These are phyloP conservation scores for Aspergillus glaucus DNA, from an alignment of 2,329 filamentous ascomycete genomes.

Conservation along the genomic window DNA sequence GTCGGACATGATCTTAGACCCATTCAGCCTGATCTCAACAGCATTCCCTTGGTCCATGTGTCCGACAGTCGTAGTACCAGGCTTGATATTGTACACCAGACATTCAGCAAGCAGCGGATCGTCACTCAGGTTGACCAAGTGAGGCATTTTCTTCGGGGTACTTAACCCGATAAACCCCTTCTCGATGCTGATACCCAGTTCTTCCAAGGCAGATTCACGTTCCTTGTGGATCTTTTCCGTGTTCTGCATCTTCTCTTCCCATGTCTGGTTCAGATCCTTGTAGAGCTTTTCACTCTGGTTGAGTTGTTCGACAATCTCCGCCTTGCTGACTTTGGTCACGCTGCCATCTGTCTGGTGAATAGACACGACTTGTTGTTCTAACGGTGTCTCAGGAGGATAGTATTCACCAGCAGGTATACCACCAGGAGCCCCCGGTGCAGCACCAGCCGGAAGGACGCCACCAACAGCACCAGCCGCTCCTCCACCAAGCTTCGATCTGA, in stretches of 20 bases:
- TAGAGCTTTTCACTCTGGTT: slow-evolving; percentile 95
- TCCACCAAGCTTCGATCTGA: slow-evolving; percentile 77
- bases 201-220: slow-evolving; percentile 86
- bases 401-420: slow-evolving; percentile 62
- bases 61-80: slow-evolving; percentile 86
- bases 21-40: slow-evolving; percentile 88
- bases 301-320: slow-evolving; percentile 93
- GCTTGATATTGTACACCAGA: slow-evolving; percentile 95
- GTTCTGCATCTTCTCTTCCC: slow-evolving; percentile 92
- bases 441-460: slow-evolving; percentile 35
- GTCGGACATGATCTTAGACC: slow-evolving; percentile 82
- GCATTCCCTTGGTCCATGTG: slow-evolving; percentile 81
- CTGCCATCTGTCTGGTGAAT: slow-evolving; percentile 80
- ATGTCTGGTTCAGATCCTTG: slow-evolving; percentile 93
- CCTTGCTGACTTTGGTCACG: slow-evolving; percentile 93
- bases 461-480: slow-evolving; percentile 40
- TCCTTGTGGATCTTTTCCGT: slow-evolving; percentile 98
- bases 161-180: slow-evolving; percentile 94
- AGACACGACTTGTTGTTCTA: slow-evolving; percentile 94
- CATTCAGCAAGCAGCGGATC: slow-evolving; percentile 91
- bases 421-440: slow-evolving; percentile 41
- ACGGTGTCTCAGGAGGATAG: slow-evolving; percentile 85
- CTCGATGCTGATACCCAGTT: slow-evolving; percentile 96
- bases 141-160: slow-evolving; percentile 98
- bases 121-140: slow-evolving; percentile 95